Percentiles rank a stretch among this genome's conserved stretches.
These are phyloP conservation scores for Penicillium italicum DNA, from an alignment of 2,329 filamentous ascomycete genomes.

Conservation along the genomic window DNA sequence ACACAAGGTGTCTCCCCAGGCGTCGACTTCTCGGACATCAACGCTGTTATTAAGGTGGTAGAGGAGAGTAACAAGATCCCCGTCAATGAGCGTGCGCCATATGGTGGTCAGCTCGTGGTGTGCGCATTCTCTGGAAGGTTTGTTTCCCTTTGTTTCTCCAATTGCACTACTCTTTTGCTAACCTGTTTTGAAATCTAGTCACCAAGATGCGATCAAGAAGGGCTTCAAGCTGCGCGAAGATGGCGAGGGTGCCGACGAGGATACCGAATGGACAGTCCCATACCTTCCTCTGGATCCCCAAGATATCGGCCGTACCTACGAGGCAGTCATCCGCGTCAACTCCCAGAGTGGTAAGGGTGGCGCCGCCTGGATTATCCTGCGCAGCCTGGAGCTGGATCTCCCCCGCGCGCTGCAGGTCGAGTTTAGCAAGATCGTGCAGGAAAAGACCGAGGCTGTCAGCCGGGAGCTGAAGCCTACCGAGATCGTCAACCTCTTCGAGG, in stretches of 20 bases:
- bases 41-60: conserved; percentile 78
- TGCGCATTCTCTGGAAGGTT: conserved; percentile 9
- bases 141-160: not conserved
- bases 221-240: conserved; percentile 65
- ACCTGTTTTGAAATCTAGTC: conserved; percentile 46
- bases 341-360: conserved; percentile 94
- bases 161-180: not conserved
- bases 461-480: conserved; percentile 80
- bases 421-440: conserved; percentile 84
- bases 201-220: conserved; percentile 97
- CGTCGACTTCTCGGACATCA: conserved; percentile 89
- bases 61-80: conserved; percentile 95
- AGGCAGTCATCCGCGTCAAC: conserved; percentile 96
- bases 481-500: conserved; percentile 83
- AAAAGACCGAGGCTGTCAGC: conserved; percentile 71
- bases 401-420: conserved; percentile 88
- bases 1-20: conserved; percentile 83
- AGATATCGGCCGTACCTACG: conserved; percentile 95
- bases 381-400: conserved; percentile 83
- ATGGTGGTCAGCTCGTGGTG: conserved; percentile 59
- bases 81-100: conserved; percentile 82
- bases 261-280: conserved; percentile 73
- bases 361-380: conserved; percentile 88
- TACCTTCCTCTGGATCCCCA: conserved; percentile 90
- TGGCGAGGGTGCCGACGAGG: conserved; percentile 57